Base-by-base conservation (phyloP, 805 yeast species). In the Yarrowia hollandica region DNA sequence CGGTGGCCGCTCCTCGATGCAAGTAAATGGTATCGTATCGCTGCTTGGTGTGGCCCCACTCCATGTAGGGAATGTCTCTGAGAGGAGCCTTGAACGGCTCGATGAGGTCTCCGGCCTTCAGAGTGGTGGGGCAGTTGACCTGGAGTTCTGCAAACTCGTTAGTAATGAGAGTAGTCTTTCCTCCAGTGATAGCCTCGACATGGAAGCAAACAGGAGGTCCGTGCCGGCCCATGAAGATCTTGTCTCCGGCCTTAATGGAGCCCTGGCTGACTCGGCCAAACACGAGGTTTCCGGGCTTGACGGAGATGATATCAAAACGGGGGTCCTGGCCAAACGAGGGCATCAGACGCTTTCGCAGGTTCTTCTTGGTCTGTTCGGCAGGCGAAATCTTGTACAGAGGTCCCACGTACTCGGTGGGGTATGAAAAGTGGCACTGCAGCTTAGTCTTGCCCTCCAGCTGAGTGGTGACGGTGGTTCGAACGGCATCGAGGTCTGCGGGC, bases 41-140 rank as follows among this genome's bases (percentile, higher is more conserved):
- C 55, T 48, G 55, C 55, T 48, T 48, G 22, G 30, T 33, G 30
- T 48, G 55, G 21, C 39, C 55, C 55, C 55, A 48, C 22, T 48
- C 55, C 38, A 48, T 48, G 39, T 48, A 48, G 16, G 55, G 55
- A 23, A 48, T 48, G 30, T 31, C 38, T 33, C 55, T 21, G 55
- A 48, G 55, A 9, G 55, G 55, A 9, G 55, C 33, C 39, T 48
- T 48, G 55, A 33, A 48, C 30, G 55, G 55, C 28, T 48, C 55
- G 9, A 48, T 11, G 12, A 31, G 39, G n/a, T 48, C 55, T 15
- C 55, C 55, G 25, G 55, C n/a, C 28, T 48, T 48, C 31, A 48
- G 55, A 7, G 38, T 22, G 16, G 33, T 21, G 12, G 55, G 39
- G 6, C 55, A 48, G 39, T 48, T 48, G 30, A 48, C 55, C 38